Base-by-base conservation (phyloP, 1,284 basidiomycete species). In the Cutaneotrichosporon cyanovorans region DNA sequence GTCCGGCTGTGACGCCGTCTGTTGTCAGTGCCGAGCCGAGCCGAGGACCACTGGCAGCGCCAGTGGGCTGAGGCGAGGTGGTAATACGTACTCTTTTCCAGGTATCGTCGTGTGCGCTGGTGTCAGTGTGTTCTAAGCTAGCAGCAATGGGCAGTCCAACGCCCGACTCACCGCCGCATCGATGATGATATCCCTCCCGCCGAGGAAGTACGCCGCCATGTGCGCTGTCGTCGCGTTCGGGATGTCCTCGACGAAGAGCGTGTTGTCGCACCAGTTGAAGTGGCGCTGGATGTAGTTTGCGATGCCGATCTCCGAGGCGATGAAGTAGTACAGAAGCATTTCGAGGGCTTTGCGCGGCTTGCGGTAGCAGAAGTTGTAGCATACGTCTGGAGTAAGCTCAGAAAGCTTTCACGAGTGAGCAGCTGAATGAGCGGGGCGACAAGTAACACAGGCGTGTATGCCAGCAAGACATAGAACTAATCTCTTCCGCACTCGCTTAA, bases 231-330 rank as follows among this genome's bases (percentile, higher is more conserved):
- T 71, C 12, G 82, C 81, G 59, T 85, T 77, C 0, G 87, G 87
- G 36, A 92, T 89, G 58, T 92, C 85, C 66, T 89, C 85, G 51
- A 81, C 84, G 79, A 85, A 92, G 12, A 93, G 75, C 6, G 85
- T 83, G 64, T 93, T 93, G n/a, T 84, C 80, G 25, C 80, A 76
- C 88, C 87, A 91, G 61, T 74, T 64, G 48, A 71, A 72, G 54
- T 69, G 58, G 48, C 87, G 78, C 60, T 85, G 84, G 39, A 93
- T 77, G 51, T 87, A 80, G 66, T 90, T 85, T 12, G 86, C 85
- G 44, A 87, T 81, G 14, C 89, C 90, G 5, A 91, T 73, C 67
- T 93, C 90, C 20, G 80, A 80, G 23, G 83, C 82, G 47, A 91
- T 82, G 59, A 91, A 91, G 68, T 88, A 93, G 41, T 82, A 80